Conservation (phyloP, 257 asterid genomes). For the Fraxinus quadrangulata region DNA sequence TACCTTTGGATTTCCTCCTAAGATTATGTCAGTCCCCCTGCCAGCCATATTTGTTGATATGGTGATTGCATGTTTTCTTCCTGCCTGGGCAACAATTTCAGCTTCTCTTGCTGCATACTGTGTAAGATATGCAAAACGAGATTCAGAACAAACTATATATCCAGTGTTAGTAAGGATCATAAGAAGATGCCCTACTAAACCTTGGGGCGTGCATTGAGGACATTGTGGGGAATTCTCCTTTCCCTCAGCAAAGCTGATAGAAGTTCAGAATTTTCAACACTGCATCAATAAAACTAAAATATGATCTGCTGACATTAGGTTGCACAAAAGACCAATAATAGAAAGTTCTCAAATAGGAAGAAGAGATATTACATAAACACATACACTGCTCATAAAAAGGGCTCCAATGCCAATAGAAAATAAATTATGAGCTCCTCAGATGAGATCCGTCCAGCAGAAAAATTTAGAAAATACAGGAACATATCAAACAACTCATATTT, state of each 20-base stretch:
- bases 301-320: conserved; percentile 15
- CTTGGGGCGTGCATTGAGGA: conserved; percentile 98
- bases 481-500: conserved; percentile 5
- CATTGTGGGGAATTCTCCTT: conserved; percentile 82
- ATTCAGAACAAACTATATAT: conserved; percentile 9
- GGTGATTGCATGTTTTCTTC: conserved; percentile 92
- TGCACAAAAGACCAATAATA: neutral
- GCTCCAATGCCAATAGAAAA: conserved; percentile 14
- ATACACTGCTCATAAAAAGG: conserved; percentile 2
- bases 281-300: conserved; percentile 43
- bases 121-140: conserved; percentile 27
- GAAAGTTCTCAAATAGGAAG: neutral
- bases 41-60: conserved; percentile 99
- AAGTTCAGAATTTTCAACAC: conserved; percentile 94
- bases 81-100: conserved; percentile 96
- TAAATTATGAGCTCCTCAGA: conserved; percentile 6
- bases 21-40: conserved; percentile 96
- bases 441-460: neutral
- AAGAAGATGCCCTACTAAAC: conserved; percentile 39
- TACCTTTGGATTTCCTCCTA: conserved; percentile 99
- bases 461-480: neutral
- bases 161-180: conserved; percentile 17
- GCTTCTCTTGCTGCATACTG: conserved; percentile 99
- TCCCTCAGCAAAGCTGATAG: conserved; percentile 73
- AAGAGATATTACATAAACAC: neutral